These are phyloP conservation scores for Camelina neglecta DNA, from an alignment of 345 rosid genomes.

Conservation along the genomic window DNA sequence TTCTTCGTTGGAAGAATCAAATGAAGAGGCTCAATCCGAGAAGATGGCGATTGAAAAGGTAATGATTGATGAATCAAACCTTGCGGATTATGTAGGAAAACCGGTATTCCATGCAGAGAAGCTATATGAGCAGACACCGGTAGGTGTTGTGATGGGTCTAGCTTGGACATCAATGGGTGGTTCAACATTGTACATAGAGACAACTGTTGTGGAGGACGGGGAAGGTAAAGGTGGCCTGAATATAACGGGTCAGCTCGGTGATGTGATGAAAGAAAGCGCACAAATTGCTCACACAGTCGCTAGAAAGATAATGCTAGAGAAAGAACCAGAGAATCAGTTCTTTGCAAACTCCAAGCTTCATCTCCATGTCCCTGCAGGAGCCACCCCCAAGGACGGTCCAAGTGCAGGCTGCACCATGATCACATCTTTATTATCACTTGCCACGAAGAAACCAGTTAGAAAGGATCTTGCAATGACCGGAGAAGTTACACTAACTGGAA, in stretches of 20 bases:
- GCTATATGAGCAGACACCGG: slow-evolving; percentile 83
- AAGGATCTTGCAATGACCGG: slow-evolving; percentile 98
- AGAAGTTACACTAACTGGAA: slow-evolving; percentile 88
- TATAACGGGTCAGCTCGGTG: slow-evolving; percentile 93
- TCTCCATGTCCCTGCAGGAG: slow-evolving; percentile 99
- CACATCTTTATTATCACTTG: slow-evolving; percentile 93
- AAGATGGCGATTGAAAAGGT: slow-evolving; percentile 59
- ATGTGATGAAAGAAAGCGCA: slow-evolving; percentile 99
- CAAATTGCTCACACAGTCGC: slow-evolving; percentile 93
- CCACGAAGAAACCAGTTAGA: slow-evolving; percentile 69
- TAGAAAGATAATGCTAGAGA: slow-evolving; percentile 71
- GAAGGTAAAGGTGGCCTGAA: slow-evolving; percentile 90
- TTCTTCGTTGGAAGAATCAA: slow-evolving; percentile 41
- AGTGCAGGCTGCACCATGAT: slow-evolving; percentile 99
- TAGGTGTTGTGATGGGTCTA: slow-evolving; percentile 99
- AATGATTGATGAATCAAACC: slow-evolving; percentile 66
- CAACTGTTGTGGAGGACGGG: slow-evolving; percentile 79
- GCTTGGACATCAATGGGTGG: slow-evolving; percentile 99
- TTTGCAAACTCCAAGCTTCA: slow-evolving; percentile 87
- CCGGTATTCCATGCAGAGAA: slow-evolving; percentile 97
- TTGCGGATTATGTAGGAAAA: slow-evolving; percentile 87
- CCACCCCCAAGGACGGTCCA: slow-evolving; percentile 97
- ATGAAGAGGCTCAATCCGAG: slow-evolving; percentile 55
- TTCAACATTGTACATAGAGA: slow-evolving; percentile 94
- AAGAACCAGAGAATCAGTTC: slow-evolving; percentile 72